Evolutionary conservation across 2,329 filamentous ascomycete species (phyloP).

Genomic region (Nigrograna mackinnonii): DNA sequence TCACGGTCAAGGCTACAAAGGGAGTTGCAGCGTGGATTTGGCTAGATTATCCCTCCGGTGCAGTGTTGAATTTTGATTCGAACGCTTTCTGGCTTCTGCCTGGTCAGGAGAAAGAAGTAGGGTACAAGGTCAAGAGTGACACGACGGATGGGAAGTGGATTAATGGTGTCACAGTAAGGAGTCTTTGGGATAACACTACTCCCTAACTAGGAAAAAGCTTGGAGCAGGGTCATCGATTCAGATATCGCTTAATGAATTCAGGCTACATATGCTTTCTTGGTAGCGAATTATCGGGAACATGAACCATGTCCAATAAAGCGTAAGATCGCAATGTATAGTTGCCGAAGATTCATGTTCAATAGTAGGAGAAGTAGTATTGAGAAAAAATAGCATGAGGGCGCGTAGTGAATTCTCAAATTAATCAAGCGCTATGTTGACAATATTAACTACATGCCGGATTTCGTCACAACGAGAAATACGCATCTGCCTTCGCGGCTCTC

Average conservation of each 20-base stretch:
- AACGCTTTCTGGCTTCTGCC: conserved; percentile 57
- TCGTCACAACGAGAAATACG: no score
- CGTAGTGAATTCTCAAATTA: no score
- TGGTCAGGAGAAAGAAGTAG: conserved; percentile 50
- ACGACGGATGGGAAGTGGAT: conserved; percentile 49
- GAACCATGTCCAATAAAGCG: neutral
- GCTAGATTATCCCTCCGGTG: conserved; percentile 56
- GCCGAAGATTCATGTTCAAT: no score
- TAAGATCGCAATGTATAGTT: no score
- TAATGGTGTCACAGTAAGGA: conserved; percentile 53
- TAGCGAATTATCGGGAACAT: neutral
- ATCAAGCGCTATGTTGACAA: no score
- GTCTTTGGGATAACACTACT: conserved; percentile 55
- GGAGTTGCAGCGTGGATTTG: conserved; percentile 60
- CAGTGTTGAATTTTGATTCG: conserved; percentile 55
- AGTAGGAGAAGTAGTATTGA: no score
- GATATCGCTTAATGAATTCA: no score
- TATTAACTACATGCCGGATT: no score
- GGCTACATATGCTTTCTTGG: conserved; percentile 24
- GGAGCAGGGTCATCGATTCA: no score
- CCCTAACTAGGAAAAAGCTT: no score
- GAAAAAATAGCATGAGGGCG: no score
- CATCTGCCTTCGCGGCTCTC: no score
- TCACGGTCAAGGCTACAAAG: conserved; percentile 51
- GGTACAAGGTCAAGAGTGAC: conserved; percentile 52